These are phyloP conservation scores for Dactylellina sp. DNA, from an alignment of 2,329 filamentous ascomycete species.

Conservation along the genomic window DNA sequence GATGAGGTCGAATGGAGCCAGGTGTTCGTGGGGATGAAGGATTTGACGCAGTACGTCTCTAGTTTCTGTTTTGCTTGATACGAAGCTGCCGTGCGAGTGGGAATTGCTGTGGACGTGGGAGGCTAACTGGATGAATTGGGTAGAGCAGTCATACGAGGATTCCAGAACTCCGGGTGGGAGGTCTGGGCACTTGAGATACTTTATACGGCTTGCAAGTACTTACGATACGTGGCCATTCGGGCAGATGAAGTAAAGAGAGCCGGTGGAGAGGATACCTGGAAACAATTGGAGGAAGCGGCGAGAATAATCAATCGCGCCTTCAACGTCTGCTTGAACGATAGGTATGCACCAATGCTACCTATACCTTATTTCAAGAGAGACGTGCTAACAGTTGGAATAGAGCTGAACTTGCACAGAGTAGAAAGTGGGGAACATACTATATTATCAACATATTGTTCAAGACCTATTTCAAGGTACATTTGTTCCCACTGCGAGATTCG, in stretches of 20 bases:
- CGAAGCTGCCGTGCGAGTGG: not conserved
- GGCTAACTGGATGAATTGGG: slow-evolving; percentile 27
- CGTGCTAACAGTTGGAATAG: slow-evolving; percentile 65
- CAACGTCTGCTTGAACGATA: slow-evolving; percentile 86
- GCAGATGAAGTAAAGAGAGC: slow-evolving; percentile 78
- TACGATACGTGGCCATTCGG: slow-evolving; percentile 88
- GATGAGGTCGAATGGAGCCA: slow-evolving; percentile 76
- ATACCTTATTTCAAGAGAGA: slow-evolving; percentile 57
- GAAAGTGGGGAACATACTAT: slow-evolving; percentile 98
- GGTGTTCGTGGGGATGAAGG: slow-evolving; percentile 90
- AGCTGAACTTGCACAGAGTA: slow-evolving; percentile 84
- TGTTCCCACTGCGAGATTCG: too few species aligned
- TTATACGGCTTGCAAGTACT: slow-evolving; percentile 85
- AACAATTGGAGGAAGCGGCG: slow-evolving; percentile 89
- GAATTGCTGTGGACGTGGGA: not conserved
- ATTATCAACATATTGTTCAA: slow-evolving; percentile 96
- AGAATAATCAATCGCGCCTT: slow-evolving; percentile 93
- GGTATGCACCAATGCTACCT: slow-evolving; percentile 71
- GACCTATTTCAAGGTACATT: slow-evolving; percentile 84
- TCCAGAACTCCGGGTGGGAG: slow-evolving; percentile 79
- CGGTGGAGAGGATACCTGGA: slow-evolving; percentile 77
- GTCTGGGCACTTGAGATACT: slow-evolving; percentile 94
- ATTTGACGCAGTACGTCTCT: slow-evolving; percentile 69
- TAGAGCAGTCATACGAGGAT: slow-evolving; percentile 81
- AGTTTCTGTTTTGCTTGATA: not conserved